Evolutionary conservation across 495 filamentous ascomycete genomes (phyloP).

Genomic region (Penicillium bialowiezense): DNA sequence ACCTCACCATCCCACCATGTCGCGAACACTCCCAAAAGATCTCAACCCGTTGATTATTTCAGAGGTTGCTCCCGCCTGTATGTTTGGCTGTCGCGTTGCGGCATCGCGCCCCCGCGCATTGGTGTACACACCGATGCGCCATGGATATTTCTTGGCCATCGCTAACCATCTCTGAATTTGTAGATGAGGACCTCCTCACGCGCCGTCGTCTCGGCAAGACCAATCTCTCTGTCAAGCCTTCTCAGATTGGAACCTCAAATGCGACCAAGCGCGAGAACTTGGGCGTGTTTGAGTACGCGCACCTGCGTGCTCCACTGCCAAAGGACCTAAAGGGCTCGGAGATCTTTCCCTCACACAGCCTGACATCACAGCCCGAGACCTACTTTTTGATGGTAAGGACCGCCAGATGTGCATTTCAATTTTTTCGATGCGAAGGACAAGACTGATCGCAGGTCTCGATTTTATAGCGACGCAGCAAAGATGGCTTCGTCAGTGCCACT

Average conservation of each 20-base stretch:
- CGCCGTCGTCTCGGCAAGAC: conserved; percentile 90
- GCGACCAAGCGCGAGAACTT: conserved; percentile 66
- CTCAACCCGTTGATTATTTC: conserved; percentile 76
- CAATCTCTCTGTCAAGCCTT: conserved; percentile 75
- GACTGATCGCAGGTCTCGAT: conserved; percentile 5
- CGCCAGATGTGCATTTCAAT: neutral
- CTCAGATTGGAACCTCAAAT: conserved; percentile 61
- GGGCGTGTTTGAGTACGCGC: conserved; percentile 91
- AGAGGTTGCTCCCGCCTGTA: conserved; percentile 64
- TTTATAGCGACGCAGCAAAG: conserved; percentile 76
- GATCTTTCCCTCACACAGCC: conserved; percentile 71
- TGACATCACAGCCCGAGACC: conserved; percentile 66
- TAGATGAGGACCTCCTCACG: conserved; percentile 79
- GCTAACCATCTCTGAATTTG: conserved; percentile 23
- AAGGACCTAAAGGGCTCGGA: conserved; percentile 81
- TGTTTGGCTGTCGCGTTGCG: conserved; percentile 32
- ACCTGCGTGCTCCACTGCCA: conserved; percentile 86
- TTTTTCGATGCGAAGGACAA: neutral
- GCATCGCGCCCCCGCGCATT: conserved; percentile 7
- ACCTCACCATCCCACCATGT: conserved; percentile 47
- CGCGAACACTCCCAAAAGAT: conserved; percentile 63
- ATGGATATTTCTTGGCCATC: conserved; percentile 1
- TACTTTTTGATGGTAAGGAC: conserved; percentile 89
- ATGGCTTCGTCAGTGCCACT: conserved; percentile 92
- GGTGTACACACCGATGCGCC: conserved; percentile 2